phyloP scores from a whole-genome alignment of 345 rosid species.

The Melastoma malabathricum region DNA sequence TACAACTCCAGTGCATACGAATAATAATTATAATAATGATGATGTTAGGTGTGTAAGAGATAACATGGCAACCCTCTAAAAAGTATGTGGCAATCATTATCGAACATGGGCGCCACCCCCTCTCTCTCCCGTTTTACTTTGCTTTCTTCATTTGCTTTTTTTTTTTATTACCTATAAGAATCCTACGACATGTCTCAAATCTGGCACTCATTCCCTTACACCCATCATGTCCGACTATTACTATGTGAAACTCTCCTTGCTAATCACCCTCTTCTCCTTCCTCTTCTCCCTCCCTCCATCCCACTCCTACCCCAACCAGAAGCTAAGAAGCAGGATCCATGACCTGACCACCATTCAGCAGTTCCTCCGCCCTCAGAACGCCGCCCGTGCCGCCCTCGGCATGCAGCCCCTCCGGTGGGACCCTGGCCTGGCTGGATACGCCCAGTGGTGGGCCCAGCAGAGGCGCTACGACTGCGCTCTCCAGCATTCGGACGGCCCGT shows the following conservation, averaged over 20 bases:
- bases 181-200: no score
- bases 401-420: conserved; percentile 57
- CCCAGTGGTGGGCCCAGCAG: conserved; percentile 45
- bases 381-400: conserved; percentile 32
- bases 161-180: no score
- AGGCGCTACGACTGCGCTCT: conserved; percentile 56
- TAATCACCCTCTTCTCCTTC: background rate
- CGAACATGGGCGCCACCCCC: conserved; percentile 16
- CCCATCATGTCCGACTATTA: no score
- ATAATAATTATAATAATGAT: no score
- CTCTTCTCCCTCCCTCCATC: conserved; percentile 7
- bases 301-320: conserved; percentile 1
- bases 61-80: background rate
- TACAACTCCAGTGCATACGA: no score
- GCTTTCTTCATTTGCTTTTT: no score
- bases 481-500: conserved; percentile 66
- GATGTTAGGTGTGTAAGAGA: no score
- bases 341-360: conserved; percentile 13
- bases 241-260: no score
- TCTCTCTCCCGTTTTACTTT: no score
- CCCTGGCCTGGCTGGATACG: conserved; percentile 30
- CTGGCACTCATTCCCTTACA: no score
- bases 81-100: conserved; percentile 12
- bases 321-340: background rate
- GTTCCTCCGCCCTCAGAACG: conserved; percentile 64